These are phyloP conservation scores for Ogataea nonfermentans DNA, from an alignment of 805 yeast species.

Conservation along the genomic window DNA sequence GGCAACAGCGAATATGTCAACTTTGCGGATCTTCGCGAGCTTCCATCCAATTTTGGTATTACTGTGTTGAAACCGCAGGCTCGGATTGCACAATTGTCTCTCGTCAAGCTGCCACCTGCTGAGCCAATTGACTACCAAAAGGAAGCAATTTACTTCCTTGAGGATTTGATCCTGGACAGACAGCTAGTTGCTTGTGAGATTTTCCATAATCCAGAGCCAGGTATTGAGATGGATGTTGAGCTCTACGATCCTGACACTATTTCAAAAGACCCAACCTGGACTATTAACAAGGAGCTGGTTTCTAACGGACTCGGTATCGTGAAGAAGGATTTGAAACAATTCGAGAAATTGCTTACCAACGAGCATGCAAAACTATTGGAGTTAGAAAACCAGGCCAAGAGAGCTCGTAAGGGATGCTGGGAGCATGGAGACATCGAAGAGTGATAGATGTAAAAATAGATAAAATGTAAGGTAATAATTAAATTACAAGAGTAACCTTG, in stretches of 20 bases:
- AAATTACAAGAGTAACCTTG: background rate
- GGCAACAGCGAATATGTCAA: conserved; percentile 53
- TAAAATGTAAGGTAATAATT: background rate
- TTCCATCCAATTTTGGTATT: conserved; percentile 50
- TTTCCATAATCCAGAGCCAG: conserved; percentile 37
- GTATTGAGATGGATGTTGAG: conserved; percentile 48
- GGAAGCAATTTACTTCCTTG: conserved; percentile 53
- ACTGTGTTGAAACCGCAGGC: conserved; percentile 50
- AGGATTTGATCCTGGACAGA: conserved; percentile 50
- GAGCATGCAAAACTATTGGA: conserved; percentile 41
- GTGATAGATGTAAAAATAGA: conserved; percentile 29
- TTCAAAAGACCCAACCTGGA: conserved; percentile 50
- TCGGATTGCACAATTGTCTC: conserved; percentile 50
- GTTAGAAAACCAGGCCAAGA: conserved; percentile 50
- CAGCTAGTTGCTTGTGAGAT: conserved; percentile 55
- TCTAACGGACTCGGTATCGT: conserved; percentile 61
- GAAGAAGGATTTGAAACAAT: conserved; percentile 31
- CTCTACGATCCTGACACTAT: conserved; percentile 58
- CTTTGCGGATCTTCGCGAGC: conserved; percentile 43
- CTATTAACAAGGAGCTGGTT: conserved; percentile 60
- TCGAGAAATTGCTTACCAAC: conserved; percentile 36
- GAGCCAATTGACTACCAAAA: conserved; percentile 52
- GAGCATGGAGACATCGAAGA: conserved; percentile 69
- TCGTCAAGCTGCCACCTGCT: conserved; percentile 56
- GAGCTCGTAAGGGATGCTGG: conserved; percentile 64